Evolutionary conservation across 371 early-diverging fungal species (phyloP), one percentile per base, ranked within the genome.

Genomic region (Mortierella polycephala): DNA sequence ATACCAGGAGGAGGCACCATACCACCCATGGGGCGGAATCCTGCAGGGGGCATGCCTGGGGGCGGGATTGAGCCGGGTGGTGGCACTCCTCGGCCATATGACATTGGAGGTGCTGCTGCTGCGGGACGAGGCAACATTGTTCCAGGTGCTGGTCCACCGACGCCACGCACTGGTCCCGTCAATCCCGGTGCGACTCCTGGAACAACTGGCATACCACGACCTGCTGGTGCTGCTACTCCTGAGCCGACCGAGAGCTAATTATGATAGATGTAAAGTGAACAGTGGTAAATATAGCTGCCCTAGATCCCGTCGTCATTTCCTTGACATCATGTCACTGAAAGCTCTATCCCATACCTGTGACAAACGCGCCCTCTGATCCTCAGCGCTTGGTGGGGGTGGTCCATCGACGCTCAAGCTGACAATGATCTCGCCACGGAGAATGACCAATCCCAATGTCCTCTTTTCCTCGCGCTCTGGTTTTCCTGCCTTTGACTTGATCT

Each of bases 381-480:
- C 90, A 6, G 82, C 69, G 47, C 83, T 80, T 77, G 91, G 88
- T n/a, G 98, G 97, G 53, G 98, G 98, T 37, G 96, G 96, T 20
- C 94, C 93, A 64, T 96, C 98, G 30, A 98, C 91, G 63, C 92
- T 94, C 79, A 98, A 86, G 75, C 91, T 92, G 53, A 97, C 94
- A 65, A 99, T 93, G 14, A 83, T 91, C 74, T 98, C 98, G 57
- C 98, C 99, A 58, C 98, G 88, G 67, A 99, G 83, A 68, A 99
- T 94, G 20, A 99, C 95, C 62, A 98, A 84, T 54, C 98, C 99
- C 42, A 99, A 85, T 21, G 94, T 90, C 67, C 99, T 90, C 85
- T 96, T 97, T 81, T 96, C 84, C 65, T 90, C 85, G 51, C 87
- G 82, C 45, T 86, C 86, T 37, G 85, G 63, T 42, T 85, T 14